These are phyloP conservation scores for Trametes cubensis DNA, from an alignment of 768 basidiomycete genomes.

Conservation along the genomic window DNA sequence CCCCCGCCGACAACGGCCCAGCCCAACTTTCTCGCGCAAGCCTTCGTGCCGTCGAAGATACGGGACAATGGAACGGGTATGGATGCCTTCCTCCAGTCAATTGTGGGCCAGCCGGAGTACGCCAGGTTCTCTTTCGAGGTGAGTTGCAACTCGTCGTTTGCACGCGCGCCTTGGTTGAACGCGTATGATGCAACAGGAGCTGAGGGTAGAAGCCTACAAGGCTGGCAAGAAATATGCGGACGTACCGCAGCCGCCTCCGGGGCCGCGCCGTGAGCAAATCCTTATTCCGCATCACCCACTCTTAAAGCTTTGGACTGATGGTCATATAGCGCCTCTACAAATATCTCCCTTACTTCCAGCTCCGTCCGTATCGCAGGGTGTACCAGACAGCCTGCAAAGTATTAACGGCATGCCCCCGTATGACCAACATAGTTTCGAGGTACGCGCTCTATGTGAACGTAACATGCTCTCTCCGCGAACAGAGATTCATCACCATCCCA, in stretches of 20 bases:
- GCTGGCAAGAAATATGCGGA: conserved; percentile 19
- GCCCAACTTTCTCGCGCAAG: conserved; percentile 13
- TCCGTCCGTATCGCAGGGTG: conserved; percentile 8
- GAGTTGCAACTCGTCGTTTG: background rate
- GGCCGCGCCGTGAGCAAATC: background rate
- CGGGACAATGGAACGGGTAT: background rate
- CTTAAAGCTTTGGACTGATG: too few relatives aligned
- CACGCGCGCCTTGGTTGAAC: background rate
- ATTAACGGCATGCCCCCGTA: conserved; percentile 43
- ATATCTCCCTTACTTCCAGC: conserved; percentile 33
- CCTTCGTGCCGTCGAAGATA: conserved; percentile 4
- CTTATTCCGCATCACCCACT: too few relatives aligned
- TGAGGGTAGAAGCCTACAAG: conserved; percentile 21
- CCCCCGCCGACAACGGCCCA: background rate
- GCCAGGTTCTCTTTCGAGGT: conserved; percentile 34
- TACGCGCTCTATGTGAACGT: conserved; percentile 22
- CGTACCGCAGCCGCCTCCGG: background rate
- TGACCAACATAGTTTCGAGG: conserved; percentile 54
- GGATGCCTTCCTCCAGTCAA: conserved; percentile 22
- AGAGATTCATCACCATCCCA: conserved; percentile 22
- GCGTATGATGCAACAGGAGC: conserved; percentile 8
- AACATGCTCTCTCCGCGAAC: too few relatives aligned
- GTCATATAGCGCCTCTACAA: background rate
- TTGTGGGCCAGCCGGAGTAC: conserved; percentile 24
- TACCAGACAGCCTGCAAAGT: conserved; percentile 39